phyloP scores from a whole-genome alignment of 108 stramenopile genomes.

The Ochromonas danica region DNA sequence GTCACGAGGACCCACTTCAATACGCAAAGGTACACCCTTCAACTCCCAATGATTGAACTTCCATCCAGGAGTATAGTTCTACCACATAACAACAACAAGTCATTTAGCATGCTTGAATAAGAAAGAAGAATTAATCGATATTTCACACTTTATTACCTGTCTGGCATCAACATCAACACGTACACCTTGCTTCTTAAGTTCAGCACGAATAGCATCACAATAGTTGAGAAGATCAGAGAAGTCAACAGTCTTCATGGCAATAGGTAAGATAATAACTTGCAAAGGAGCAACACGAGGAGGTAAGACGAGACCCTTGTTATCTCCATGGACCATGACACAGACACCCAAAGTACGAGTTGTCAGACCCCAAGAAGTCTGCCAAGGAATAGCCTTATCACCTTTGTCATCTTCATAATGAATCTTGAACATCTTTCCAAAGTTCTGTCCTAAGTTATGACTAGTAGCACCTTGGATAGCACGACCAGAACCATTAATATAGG shows the following conservation, averaged over 20 bases:
- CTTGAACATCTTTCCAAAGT: conserved; percentile 98
- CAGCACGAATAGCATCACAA: conserved; percentile 59
- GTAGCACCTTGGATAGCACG: conserved; percentile 99
- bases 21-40: conserved; percentile 97
- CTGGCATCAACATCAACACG: conserved; percentile 83
- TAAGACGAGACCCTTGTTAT: conserved; percentile 95
- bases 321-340: conserved; percentile 99
- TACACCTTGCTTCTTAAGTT: conserved; percentile 45
- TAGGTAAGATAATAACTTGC: conserved; percentile 93
- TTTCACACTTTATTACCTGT: neutral
- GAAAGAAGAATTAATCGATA: neutral
- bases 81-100: neutral
- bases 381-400: conserved; percentile 70
- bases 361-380: conserved; percentile 98
- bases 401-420: conserved; percentile 87
- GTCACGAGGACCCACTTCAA: conserved; percentile 97
- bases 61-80: conserved; percentile 96
- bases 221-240: conserved; percentile 66
- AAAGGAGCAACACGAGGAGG: conserved; percentile 92
- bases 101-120: neutral
- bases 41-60: conserved; percentile 99
- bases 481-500: conserved; percentile 92
- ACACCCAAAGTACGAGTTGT: conserved; percentile 98
- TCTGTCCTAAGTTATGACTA: conserved; percentile 95
- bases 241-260: conserved; percentile 78